phyloP scores from a whole-genome alignment of 1,284 basidiomycete species.

The Pisolithus thermaeus region DNA sequence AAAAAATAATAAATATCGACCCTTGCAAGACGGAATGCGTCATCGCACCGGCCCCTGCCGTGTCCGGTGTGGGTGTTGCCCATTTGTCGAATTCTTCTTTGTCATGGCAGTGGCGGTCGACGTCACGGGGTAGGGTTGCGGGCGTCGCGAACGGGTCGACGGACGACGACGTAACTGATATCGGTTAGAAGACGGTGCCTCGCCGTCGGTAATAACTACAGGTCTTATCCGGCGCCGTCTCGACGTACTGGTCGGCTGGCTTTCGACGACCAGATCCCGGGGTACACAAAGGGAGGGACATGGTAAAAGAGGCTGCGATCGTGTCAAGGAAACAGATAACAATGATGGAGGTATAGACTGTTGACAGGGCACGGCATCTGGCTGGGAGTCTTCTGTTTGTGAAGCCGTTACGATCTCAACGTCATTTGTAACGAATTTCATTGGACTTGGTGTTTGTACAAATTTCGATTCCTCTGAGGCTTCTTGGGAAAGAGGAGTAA shows the following conservation, averaged over 20 bases:
- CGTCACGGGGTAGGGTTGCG: constrained; percentile 5
- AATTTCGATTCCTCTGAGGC: constrained; percentile 41
- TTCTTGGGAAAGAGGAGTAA: constrained; percentile 17
- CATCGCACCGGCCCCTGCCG: constrained; percentile 10
- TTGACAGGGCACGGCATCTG: constrained; percentile 29
- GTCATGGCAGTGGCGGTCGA: not conserved
- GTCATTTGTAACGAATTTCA: constrained; percentile 37
- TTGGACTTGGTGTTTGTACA: constrained; percentile 50
- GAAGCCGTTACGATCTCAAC: constrained; percentile 32
- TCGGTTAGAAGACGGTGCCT: constrained; percentile 14
- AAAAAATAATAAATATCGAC: constrained; percentile 4
- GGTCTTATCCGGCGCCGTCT: constrained; percentile 10
- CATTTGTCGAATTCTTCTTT: constrained; percentile 1
- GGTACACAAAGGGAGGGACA: constrained; percentile 7
- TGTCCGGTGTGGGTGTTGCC: constrained; percentile 12
- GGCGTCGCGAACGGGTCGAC: constrained; percentile 12
- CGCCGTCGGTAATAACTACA: not conserved
- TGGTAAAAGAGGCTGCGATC: constrained; percentile 3
- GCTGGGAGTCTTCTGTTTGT: constrained; percentile 34
- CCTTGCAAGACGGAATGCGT: constrained; percentile 1
- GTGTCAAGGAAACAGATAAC: constrained; percentile 9
- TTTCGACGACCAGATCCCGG: constrained; percentile 9
- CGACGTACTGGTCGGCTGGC: constrained; percentile 7
- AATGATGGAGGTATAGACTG: constrained; percentile 6
- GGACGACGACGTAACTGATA: constrained; percentile 27